Evolutionary conservation across 2,329 filamentous ascomycete species (phyloP).

Genomic region (Colletotrichum endophyticum): DNA sequence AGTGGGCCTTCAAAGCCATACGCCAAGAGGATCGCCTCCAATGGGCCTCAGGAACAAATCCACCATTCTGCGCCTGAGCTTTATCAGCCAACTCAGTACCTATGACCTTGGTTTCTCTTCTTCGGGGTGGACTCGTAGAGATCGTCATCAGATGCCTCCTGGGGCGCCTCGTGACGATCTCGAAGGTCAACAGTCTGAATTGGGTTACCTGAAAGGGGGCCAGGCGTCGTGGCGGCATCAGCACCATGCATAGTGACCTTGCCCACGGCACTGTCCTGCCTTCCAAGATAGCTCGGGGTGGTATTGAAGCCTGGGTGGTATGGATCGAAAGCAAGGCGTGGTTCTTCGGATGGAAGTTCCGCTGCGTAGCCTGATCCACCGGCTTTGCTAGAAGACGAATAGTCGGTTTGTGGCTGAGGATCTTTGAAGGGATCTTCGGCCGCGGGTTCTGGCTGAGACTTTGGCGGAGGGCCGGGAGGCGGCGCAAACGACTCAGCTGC

Average conservation of each 20-base stretch:
- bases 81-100: not conserved
- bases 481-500: slow-evolving; percentile 23
- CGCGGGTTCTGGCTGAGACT: slow-evolving; percentile 37
- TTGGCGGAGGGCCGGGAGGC: slow-evolving; percentile 17
- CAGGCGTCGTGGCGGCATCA: slow-evolving; percentile 12
- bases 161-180: slow-evolving; percentile 8
- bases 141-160: slow-evolving; percentile 37
- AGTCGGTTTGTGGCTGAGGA: slow-evolving; percentile 19
- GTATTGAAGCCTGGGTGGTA: slow-evolving; percentile 40
- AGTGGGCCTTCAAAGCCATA: not conserved
- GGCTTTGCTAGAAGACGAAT: slow-evolving; percentile 8
- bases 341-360: slow-evolving; percentile 33
- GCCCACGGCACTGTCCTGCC: slow-evolving; percentile 45
- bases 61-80: not conserved
- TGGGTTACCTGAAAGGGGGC: slow-evolving; percentile 16
- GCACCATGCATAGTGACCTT: slow-evolving; percentile 48
- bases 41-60: not conserved
- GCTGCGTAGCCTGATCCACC: slow-evolving; percentile 23
- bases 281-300: slow-evolving; percentile 37
- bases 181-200: slow-evolving; percentile 17
- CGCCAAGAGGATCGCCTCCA: not conserved
- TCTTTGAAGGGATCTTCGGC: slow-evolving; percentile 29
- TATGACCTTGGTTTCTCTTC: slow-evolving; percentile 39
- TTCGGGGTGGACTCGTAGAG: slow-evolving; percentile 44
- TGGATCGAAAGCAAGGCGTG: slow-evolving; percentile 38